A percentile compares a stretch with the other conserved stretches of the same genome.
These are phyloP conservation scores for Cadophora sp. DNA, from an alignment of 2,329 filamentous ascomycete genomes.

Conservation along the genomic window DNA sequence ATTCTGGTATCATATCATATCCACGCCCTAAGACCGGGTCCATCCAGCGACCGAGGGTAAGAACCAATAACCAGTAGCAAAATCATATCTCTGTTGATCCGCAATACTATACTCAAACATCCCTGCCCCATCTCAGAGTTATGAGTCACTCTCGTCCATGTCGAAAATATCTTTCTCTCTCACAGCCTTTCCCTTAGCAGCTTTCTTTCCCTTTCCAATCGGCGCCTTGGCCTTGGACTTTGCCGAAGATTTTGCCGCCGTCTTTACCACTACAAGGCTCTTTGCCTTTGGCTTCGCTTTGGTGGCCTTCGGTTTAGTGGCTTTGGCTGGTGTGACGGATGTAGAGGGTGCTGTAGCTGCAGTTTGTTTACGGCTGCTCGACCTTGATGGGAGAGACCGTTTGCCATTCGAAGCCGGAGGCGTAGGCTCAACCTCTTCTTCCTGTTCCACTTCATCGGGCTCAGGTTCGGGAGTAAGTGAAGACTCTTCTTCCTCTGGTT, in stretches of 20 bases:
- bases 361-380: slow-evolving; percentile 20
- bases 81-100: neutral
- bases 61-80: slow-evolving; percentile 11
- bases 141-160: slow-evolving; percentile 13
- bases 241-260: slow-evolving; percentile 14
- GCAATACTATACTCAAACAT: slow-evolving; percentile 9
- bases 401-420: slow-evolving; percentile 29
- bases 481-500: slow-evolving; percentile 41
- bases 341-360: slow-evolving; percentile 8
- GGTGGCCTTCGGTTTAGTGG: slow-evolving; percentile 21
- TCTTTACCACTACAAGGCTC: slow-evolving; percentile 15
- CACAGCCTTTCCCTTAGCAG: slow-evolving; percentile 11
- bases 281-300: slow-evolving; percentile 25
- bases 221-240: slow-evolving; percentile 19
- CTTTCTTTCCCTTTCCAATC: slow-evolving; percentile 11
- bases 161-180: slow-evolving; percentile 14
- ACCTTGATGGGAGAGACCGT: slow-evolving; percentile 16
- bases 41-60: neutral
- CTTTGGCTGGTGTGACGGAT: slow-evolving; percentile 19
- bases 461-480: slow-evolving; percentile 32
- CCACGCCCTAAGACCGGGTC: slow-evolving; percentile 7
- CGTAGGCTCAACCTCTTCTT: slow-evolving; percentile 29
- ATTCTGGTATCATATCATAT: slow-evolving; percentile 17
- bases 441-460: slow-evolving; percentile 29
- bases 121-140: neutral